Base-by-base conservation (phyloP, 352 stramenopile species). In the Globisporangium nagaii region DNA sequence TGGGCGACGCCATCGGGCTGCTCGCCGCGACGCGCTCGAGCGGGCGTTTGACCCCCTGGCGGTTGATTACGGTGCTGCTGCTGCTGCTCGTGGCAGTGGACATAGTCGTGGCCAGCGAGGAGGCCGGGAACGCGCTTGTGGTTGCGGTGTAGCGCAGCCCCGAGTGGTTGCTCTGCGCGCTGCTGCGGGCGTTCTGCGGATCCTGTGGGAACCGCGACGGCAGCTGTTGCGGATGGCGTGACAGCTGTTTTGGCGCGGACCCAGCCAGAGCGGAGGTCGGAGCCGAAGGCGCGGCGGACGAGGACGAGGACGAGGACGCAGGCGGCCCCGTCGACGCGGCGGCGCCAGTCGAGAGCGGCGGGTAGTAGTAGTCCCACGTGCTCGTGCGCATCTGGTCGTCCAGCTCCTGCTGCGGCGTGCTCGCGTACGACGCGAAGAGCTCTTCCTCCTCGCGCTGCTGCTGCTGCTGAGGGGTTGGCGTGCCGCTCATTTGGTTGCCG, bases 281-380 rank as follows among this genome's bases (percentile, higher is more conserved):
- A 19, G 49, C 40, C 13, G 48, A 22, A 6, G 41, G 27, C n/a
- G 32, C n/a, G 11, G 39, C 34, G 39, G 22, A 39, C 30, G 50
- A 37, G 28, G 46, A 27, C 22, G 32, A 3, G 5, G 45, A 37
- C 7, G 53, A 53, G 5, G 44, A 27, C 11, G 32, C 24, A 10
- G 54, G 20, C 9, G 30, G 36, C n/a, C 25, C 12, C 22, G 49
- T 10, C 7, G 22, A 20, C 13, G 28, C 48, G 28, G 32, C 24
- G 15, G 35, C 15, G 2, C 25, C 27, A 25, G 50, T 53, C 17
- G 53, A n/a, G 27, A 60, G n/a, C 12, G 61, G 57, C 1, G 63
- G 62, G 53, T 75, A 81, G 59, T 78, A 83, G 20, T 78, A 69
- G 43, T 84, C 73, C 35, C 73, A 84, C 0, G 62, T 65, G 34